Conservation (phyloP, 2,329 filamentous ascomycete species). For the Trichoderma arundinaceum region DNA sequence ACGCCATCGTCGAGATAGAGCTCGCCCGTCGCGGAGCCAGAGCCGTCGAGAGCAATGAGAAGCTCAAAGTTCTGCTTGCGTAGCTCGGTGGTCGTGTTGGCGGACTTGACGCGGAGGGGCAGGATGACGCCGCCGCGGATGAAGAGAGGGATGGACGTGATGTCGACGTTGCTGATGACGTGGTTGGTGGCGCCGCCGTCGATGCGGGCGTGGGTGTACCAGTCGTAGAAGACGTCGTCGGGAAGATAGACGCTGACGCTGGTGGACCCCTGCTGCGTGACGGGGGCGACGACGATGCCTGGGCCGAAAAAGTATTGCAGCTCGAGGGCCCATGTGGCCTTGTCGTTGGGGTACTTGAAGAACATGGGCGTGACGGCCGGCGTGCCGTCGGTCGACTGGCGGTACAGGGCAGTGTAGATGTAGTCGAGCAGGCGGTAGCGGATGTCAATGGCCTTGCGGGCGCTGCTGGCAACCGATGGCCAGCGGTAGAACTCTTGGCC, state of each 20-base stretch:
- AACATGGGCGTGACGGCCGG: slow-evolving; percentile 74
- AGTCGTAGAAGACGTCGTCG: slow-evolving; percentile 57
- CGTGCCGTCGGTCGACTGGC: slow-evolving; percentile 63
- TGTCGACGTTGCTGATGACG: slow-evolving; percentile 45
- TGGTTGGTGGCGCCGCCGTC: slow-evolving; percentile 49
- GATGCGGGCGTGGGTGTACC: slow-evolving; percentile 54
- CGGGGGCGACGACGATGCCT: slow-evolving; percentile 56
- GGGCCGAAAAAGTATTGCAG: slow-evolving; percentile 59
- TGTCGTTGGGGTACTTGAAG: slow-evolving; percentile 68
- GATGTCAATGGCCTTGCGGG: slow-evolving; percentile 70
- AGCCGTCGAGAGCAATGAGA: slow-evolving; percentile 66
- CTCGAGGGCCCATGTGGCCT: slow-evolving; percentile 53
- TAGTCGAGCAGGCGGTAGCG: slow-evolving; percentile 85
- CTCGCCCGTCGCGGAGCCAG: slow-evolving; percentile 68
- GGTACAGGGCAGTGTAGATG: slow-evolving; percentile 73
- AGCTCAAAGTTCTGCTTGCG: slow-evolving; percentile 72
- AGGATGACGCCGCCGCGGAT: slow-evolving; percentile 69
- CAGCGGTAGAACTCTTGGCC: slow-evolving; percentile 74
- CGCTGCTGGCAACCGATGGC: slow-evolving; percentile 65
- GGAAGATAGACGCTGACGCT: slow-evolving; percentile 57
- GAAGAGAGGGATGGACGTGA: slow-evolving; percentile 66
- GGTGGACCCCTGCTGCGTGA: slow-evolving; percentile 52
- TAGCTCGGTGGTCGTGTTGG: slow-evolving; percentile 68
- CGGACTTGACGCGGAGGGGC: slow-evolving; percentile 61
- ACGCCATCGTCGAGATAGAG: slow-evolving; percentile 82